These are phyloP conservation scores for Schizonepeta tenuifolia DNA, from an alignment of 257 asterid species.

Conservation along the genomic window DNA sequence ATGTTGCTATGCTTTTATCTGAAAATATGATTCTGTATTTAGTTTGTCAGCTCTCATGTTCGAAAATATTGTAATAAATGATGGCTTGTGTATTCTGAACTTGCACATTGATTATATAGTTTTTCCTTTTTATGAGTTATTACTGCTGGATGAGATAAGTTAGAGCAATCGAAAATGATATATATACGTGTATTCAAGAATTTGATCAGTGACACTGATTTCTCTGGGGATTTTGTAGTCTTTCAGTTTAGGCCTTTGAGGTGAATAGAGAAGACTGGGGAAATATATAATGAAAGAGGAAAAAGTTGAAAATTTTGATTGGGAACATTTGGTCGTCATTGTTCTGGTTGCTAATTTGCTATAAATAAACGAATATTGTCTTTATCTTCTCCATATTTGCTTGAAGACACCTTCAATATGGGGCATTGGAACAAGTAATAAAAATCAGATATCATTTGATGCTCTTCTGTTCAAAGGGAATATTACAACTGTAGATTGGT, in stretches of 20 bases:
- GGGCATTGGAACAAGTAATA: neutral
- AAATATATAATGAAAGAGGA: neutral
- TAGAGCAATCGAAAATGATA: neutral
- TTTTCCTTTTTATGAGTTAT: neutral
- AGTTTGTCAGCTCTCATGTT: constrained; percentile 6
- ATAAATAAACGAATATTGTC: neutral
- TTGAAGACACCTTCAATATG: neutral
- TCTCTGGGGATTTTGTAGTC: neutral
- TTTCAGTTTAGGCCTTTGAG: constrained; percentile 4
- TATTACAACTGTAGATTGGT: constrained; percentile 18
- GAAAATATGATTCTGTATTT: neutral
- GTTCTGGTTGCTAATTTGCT: neutral
- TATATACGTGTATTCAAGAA: neutral
- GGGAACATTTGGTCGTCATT: constrained; percentile 6
- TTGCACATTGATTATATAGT: neutral
- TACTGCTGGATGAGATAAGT: constrained; percentile 17
- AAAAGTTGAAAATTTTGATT: neutral
- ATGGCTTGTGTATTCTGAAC: constrained; percentile 19
- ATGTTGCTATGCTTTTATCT: neutral
- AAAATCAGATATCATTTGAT: neutral
- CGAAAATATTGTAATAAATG: neutral
- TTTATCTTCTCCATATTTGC: neutral
- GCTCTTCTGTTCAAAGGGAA: neutral
- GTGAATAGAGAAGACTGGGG: neutral
- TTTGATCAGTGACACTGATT: neutral